Conservation (phyloP, 2,329 filamentous ascomycete genomes). For the Hypoxylon sp. region DNA sequence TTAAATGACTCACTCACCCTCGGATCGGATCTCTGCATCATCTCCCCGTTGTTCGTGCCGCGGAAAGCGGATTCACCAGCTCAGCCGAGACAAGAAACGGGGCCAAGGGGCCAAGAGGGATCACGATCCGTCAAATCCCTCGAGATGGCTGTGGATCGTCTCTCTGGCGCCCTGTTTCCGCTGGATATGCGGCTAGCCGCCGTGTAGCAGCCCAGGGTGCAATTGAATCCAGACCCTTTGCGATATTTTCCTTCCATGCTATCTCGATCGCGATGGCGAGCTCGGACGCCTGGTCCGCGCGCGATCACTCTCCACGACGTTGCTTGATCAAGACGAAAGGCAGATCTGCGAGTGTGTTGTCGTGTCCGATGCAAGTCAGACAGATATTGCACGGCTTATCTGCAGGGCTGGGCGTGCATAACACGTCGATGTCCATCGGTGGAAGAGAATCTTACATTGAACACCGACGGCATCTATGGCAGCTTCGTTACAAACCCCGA, state of each 20-base stretch:
- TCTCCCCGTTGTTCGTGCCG: conserved; percentile 59
- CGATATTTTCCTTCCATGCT: conserved; percentile 61
- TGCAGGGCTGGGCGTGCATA: too few species aligned
- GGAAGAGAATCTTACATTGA: too few species aligned
- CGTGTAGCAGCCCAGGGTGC: conserved; percentile 71
- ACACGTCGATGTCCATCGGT: too few species aligned
- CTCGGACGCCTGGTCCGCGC: conserved; percentile 68
- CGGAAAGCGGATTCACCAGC: conserved; percentile 51
- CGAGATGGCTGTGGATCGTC: conserved; percentile 67
- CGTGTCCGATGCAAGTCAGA: conserved; percentile 38
- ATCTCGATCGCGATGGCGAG: conserved; percentile 64
- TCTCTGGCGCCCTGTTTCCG: conserved; percentile 63
- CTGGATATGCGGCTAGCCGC: conserved; percentile 70
- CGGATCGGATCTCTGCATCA: conserved; percentile 56
- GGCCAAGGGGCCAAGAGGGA: conserved; percentile 63
- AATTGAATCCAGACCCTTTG: conserved; percentile 65
- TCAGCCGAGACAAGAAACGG: conserved; percentile 58
- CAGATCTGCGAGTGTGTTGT: too few species aligned
- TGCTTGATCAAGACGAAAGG: too few species aligned
- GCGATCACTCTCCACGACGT: too few species aligned
- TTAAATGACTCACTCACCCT: conserved; percentile 42
- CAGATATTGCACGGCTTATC: too few species aligned
- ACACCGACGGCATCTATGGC: too few species aligned
- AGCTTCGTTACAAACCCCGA: too few species aligned
- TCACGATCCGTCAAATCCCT: conserved; percentile 66